Evolutionary conservation across 2,329 filamentous ascomycete genomes (phyloP).

Genomic region (Pseudogymnoascus pannorum): DNA sequence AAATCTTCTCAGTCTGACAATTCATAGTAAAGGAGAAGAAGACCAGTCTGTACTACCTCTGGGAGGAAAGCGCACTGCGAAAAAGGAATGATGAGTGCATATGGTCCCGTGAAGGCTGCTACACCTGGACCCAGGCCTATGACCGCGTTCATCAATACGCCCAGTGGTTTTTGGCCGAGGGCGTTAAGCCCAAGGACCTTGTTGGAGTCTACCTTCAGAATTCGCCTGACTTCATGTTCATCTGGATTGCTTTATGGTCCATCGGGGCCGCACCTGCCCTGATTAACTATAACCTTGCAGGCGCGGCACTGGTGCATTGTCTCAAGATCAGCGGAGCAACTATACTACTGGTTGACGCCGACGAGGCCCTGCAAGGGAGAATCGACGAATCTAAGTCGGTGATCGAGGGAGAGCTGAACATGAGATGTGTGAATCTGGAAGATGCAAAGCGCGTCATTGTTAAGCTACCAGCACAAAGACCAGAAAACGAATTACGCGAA

Average conservation of each 20-base stretch:
- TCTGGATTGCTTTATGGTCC: conserved; percentile 56
- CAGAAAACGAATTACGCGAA: conserved; percentile 48
- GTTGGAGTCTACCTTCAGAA: conserved; percentile 63
- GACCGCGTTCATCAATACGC: conserved; percentile 53
- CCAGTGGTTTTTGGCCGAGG: conserved; percentile 52
- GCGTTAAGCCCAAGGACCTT: conserved; percentile 51
- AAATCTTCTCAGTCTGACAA: conserved; percentile 9
- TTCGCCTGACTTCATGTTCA: conserved; percentile 58
- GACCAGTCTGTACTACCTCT: conserved; percentile 57
- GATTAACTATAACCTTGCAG: conserved; percentile 63
- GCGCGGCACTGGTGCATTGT: conserved; percentile 58
- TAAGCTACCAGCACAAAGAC: conserved; percentile 41
- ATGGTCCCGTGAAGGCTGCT: conserved; percentile 57
- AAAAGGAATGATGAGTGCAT: conserved; percentile 51
- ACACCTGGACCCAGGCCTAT: conserved; percentile 51
- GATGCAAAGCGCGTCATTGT: conserved; percentile 40
- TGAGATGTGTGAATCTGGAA: conserved; percentile 48
- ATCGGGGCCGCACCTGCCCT: conserved; percentile 63
- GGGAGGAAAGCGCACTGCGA: conserved; percentile 48
- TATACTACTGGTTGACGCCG: conserved; percentile 52
- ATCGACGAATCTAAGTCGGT: conserved; percentile 51
- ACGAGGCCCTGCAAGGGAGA: conserved; percentile 44
- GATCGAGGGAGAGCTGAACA: conserved; percentile 39
- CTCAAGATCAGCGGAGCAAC: conserved; percentile 49
- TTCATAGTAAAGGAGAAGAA: conserved; percentile 42